These are phyloP conservation scores for Vitis hybrid DNA, from an alignment of 177 flowering plant species.

Conservation along the genomic window DNA sequence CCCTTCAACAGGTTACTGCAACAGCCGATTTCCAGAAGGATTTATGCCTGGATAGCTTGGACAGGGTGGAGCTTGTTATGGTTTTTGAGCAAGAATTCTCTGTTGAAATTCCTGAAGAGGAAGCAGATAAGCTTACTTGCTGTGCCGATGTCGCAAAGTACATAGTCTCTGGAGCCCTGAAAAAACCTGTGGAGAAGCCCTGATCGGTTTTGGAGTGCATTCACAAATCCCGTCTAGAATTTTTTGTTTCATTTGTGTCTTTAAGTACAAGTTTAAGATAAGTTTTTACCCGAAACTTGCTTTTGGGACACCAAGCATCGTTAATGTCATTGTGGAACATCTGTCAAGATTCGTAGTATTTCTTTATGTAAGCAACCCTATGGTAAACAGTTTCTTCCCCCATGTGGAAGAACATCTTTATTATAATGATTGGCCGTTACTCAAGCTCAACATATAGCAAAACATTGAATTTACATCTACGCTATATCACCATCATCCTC, in stretches of 20 bases:
- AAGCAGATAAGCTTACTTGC: conserved; percentile 72
- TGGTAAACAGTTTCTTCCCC: not conserved
- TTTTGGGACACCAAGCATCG: too few relatives aligned
- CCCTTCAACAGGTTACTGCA: conserved; percentile 61
- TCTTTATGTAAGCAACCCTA: too few relatives aligned
- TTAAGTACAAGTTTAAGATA: too few relatives aligned
- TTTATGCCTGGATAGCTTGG: conserved; percentile 74
- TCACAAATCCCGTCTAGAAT: not conserved
- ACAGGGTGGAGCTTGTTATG: conserved; percentile 90
- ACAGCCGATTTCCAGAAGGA: conserved; percentile 78
- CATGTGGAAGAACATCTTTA: not conserved
- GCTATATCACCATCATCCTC: too few relatives aligned
- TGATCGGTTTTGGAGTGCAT: conserved; percentile 13
- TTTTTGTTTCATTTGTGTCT: not conserved
- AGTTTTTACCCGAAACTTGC: too few relatives aligned
- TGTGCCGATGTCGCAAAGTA: conserved; percentile 79
- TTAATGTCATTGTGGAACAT: too few relatives aligned
- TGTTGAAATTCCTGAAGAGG: conserved; percentile 78
- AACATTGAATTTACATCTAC: not conserved
- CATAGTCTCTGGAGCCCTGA: conserved; percentile 34
- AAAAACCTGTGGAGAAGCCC: conserved; percentile 28
- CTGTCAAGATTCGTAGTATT: too few relatives aligned
- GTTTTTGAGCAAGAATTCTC: conserved; percentile 82
- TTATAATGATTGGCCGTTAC: not conserved
- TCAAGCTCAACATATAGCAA: not conserved